Base-by-base conservation (phyloP, 1,284 basidiomycete genomes). In the Ganoderma sp. region DNA sequence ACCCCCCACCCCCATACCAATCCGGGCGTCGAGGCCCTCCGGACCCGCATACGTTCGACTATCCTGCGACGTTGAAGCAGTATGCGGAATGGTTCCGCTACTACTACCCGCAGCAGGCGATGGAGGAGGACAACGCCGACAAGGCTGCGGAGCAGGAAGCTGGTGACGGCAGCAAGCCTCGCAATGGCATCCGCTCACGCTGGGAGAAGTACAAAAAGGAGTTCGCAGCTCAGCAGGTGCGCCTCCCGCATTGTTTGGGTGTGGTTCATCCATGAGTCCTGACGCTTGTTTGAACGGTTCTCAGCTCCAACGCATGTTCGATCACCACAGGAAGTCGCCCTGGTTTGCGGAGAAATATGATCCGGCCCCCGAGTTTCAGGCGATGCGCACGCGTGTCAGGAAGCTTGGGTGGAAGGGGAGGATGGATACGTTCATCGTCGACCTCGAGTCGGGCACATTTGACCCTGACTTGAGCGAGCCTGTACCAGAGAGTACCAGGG, bases 311-410 rank as follows among this genome's bases (percentile, higher is more conserved):
- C 91, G 91, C 67, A 91, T 97, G 84, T 97, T 94, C 85, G 90
- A 97, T 58, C 92, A 94, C 78, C 95, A 97, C 82, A 88, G 90
- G 80, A 92, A 92, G 77, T 94, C 93, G 25, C 91, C 93, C 10
- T 98, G 96, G 96, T 98, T 97, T 83, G 88, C 90, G 69, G 96
- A 98, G 84, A 94, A 94, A 79, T 98, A 98, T 82, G 93, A 94
- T 66, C 90, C 90, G 64, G 79, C 87, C 25, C 82, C 88, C 61
- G 92, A 94, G 74, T 87, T 85, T 75, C 84, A 85, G 64, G 84
- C 85, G 58, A 82, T 95, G 76, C 90, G 96, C 73, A 84, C 84
- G 69, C 86, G 94, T 73, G 87, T 95, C 69, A 88, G 92, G 79
- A 90, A 88, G 78, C 89, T 92, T 74, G 95, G 94, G 8, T 93